phyloP scores from a whole-genome alignment of 495 filamentous ascomycete species.

The Lophiostoma macrostomum region DNA sequence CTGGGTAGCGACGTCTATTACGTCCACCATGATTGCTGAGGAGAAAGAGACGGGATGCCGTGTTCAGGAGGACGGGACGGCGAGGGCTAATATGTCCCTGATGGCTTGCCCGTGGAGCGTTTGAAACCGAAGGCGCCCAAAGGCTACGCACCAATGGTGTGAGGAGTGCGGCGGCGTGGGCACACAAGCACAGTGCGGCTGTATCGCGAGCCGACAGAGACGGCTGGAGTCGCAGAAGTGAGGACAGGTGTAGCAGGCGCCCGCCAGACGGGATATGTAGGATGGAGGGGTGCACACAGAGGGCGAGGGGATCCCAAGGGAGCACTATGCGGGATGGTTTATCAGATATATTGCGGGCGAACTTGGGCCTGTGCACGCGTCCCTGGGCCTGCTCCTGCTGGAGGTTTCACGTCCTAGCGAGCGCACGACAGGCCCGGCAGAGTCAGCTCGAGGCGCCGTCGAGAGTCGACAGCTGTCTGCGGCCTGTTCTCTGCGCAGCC shows the following conservation, averaged over 20 bases:
- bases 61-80: slow-evolving; percentile 7
- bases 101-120: slow-evolving; percentile 16
- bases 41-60: background rate
- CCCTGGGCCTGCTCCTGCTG: slow-evolving; percentile 1
- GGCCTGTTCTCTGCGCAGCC: no score
- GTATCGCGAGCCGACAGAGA: background rate
- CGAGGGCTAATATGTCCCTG: slow-evolving; percentile 24
- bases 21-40: slow-evolving; percentile 28
- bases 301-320: slow-evolving; percentile 7
- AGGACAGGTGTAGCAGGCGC: background rate
- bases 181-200: background rate
- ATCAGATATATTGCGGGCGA: slow-evolving; percentile 32
- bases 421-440: background rate
- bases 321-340: slow-evolving; percentile 16
- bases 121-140: slow-evolving; percentile 27
- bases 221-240: background rate
- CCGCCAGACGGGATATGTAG: background rate
- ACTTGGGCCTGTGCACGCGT: slow-evolving; percentile 10
- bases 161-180: slow-evolving; percentile 12
- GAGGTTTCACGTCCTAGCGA: slow-evolving; percentile 24
- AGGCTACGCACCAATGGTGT: slow-evolving; percentile 18
- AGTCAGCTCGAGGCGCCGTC: background rate
- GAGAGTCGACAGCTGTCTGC: background rate
- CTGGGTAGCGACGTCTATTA: slow-evolving; percentile 23
- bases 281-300: background rate